Percentiles rank a stretch among this genome's conserved stretches.
Conservation (phyloP, 106 monocot genomes). For the Phalaenopsis aphrodite region DNA sequence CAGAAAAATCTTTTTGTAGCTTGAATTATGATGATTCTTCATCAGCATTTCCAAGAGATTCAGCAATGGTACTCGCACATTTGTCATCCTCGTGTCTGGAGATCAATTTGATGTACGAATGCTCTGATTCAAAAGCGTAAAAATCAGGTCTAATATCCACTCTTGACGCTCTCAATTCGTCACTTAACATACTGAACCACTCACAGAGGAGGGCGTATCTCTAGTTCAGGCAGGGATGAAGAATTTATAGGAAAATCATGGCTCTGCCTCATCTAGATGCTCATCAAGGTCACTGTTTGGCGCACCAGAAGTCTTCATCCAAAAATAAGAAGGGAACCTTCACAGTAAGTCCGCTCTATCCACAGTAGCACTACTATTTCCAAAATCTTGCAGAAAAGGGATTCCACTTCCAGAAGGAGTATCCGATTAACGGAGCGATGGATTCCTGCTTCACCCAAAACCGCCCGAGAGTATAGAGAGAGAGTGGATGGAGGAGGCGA, state of each 20-base stretch:
- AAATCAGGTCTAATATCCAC: constrained; percentile 37
- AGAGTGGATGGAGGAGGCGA: not conserved
- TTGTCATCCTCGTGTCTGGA: constrained; percentile 15
- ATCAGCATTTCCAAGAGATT: constrained; percentile 19
- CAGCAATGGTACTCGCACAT: constrained; percentile 15
- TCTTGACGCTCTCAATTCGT: constrained; percentile 13
- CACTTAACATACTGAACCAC: constrained; percentile 15
- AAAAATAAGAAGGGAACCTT: constrained; percentile 26
- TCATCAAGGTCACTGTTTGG: constrained; percentile 6
- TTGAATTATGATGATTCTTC: constrained; percentile 17
- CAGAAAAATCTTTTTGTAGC: constrained; percentile 18
- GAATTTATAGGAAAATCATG: not conserved
- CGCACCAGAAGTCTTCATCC: constrained; percentile 21
- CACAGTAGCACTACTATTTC: not conserved
- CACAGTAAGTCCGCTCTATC: constrained; percentile 20
- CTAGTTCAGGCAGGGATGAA: constrained; percentile 29
- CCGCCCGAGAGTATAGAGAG: not conserved
- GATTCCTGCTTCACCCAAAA: not conserved
- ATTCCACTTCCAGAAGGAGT: not conserved
- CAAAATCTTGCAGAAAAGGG: not conserved
- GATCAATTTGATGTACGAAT: constrained; percentile 2
- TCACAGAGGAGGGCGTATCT: constrained; percentile 40
- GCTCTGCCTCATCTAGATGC: constrained; percentile 1
- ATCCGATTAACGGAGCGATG: not conserved
- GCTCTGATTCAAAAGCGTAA: constrained; percentile 4